A percentile compares a stretch with the other conserved stretches of the same genome.
Evolutionary conservation across 1,284 basidiomycete genomes (phyloP).

Genomic region (Clitocybe nebularis): DNA sequence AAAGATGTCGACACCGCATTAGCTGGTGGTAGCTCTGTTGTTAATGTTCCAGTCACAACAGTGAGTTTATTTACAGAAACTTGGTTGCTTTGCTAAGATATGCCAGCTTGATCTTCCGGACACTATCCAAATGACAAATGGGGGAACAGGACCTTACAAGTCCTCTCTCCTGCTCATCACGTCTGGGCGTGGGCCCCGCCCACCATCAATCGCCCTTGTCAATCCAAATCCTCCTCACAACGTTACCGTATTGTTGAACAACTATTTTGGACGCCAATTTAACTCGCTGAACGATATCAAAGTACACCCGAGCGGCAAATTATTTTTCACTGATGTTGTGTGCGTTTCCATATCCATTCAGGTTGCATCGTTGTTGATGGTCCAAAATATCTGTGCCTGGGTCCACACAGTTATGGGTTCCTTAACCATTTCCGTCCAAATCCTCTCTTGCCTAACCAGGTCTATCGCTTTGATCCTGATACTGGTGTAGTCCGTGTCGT

Average conservation of each 20-base stretch:
- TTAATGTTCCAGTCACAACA: conserved; percentile 54
- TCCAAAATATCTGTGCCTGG: neutral
- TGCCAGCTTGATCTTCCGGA: conserved; percentile 46
- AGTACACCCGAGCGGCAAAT: conserved; percentile 60
- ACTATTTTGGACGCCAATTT: conserved; percentile 75
- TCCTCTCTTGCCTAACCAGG: conserved; percentile 66
- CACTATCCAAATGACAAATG: conserved; percentile 66
- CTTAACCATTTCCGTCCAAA: conserved; percentile 60
- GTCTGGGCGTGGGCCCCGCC: conserved; percentile 60
- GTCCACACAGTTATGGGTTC: conserved; percentile 53
- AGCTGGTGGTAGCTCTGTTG: conserved; percentile 26
- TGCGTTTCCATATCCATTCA: conserved; percentile 28
- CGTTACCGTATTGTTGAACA: conserved; percentile 61
- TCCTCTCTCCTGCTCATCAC: conserved; percentile 62
- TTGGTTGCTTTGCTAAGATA: neutral
- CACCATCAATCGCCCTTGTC: conserved; percentile 62
- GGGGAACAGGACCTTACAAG: conserved; percentile 66
- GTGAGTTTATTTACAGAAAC: conserved; percentile 36
- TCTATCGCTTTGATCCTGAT: conserved; percentile 67
- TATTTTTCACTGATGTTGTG: conserved; percentile 72
- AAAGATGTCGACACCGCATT: conserved; percentile 39
- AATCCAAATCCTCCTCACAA: conserved; percentile 63
- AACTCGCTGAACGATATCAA: conserved; percentile 80
- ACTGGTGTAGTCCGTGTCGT: conserved; percentile 64
- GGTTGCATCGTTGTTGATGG: neutral